phyloP scores from a whole-genome alignment of 192 early-diverging fungal species.

The Coemansia sp. region DNA sequence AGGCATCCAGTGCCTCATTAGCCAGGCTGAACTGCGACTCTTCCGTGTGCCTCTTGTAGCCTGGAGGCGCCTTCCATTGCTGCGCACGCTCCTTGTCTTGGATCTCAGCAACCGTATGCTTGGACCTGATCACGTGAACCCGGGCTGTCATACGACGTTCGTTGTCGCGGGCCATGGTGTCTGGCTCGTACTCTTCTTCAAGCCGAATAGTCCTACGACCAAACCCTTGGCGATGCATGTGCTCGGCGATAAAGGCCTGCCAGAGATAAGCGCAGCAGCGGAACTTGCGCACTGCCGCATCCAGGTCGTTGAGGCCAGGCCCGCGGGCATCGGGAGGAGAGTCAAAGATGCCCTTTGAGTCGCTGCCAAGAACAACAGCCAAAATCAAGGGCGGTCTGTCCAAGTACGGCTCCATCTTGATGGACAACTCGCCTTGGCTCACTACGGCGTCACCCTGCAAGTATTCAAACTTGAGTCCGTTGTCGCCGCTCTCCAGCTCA shows the following conservation, averaged over 20 bases:
- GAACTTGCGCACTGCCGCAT: slow-evolving; percentile 56
- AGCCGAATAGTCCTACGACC: slow-evolving; percentile 67
- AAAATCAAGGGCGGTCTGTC: slow-evolving; percentile 61
- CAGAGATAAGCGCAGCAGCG: slow-evolving; percentile 65
- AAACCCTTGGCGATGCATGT: slow-evolving; percentile 66
- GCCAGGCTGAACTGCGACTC: slow-evolving; percentile 54
- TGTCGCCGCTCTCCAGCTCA: slow-evolving; percentile 57
- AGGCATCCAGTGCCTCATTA: slow-evolving; percentile 53
- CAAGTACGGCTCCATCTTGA: slow-evolving; percentile 52
- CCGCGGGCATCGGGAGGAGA: slow-evolving; percentile 55
- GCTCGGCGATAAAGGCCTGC: slow-evolving; percentile 71
- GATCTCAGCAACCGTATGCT: slow-evolving; percentile 54
- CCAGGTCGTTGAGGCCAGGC: slow-evolving; percentile 45
- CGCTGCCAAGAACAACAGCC: slow-evolving; percentile 56
- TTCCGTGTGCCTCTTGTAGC: slow-evolving; percentile 33
- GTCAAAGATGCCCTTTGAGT: slow-evolving; percentile 60
- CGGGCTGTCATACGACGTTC: slow-evolving; percentile 53
- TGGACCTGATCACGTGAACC: slow-evolving; percentile 55
- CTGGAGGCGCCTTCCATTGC: slow-evolving; percentile 52
- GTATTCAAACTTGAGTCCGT: slow-evolving; percentile 55
- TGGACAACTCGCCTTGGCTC: slow-evolving; percentile 24
- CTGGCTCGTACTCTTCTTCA: slow-evolving; percentile 56
- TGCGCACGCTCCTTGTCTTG: slow-evolving; percentile 59
- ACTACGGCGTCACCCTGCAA: slow-evolving; percentile 18
- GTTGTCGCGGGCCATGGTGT: slow-evolving; percentile 54